Evolutionary conservation across 2,329 filamentous ascomycete species (phyloP), one percentile per base, ranked within the genome.

Genomic region (Pseudocercospora macadamiae): DNA sequence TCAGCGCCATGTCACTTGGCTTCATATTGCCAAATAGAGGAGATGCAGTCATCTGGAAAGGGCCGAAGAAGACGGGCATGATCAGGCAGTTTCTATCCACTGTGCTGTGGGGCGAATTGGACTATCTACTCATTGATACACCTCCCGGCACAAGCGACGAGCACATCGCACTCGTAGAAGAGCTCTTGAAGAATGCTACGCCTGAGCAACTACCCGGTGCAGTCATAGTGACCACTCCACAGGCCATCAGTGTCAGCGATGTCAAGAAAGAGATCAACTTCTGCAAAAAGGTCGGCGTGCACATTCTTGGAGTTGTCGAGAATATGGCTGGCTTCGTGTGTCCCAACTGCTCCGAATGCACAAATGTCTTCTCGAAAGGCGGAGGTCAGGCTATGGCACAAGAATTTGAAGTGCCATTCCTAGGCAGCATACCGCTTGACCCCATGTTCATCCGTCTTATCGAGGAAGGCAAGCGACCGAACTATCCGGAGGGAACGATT

Each of bases 1-100:
- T 93, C 8, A 83, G 86, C 61, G 95, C 91, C 74, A 97, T 97
- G 89, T 96, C 91, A 55, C 81, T 99, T 1, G 95, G 93, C 2
- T 97, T 99, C 70, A 83, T 99, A 5, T 83, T 99, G 4, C 87
- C 88, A 3, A 85, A 87, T 61, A 82, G 93, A 67, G 90, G 90
- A 62, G 92, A 97, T 68, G 93, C 95, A 0, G 93, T 99, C 0
- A 95, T 99, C 36, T 99, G 95, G 95, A 86, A 95, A 54, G 95
- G 95, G 0, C 95, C 95, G 2, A 99, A 99, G 78, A 99, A 99
- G 79, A 99, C 95, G 3, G 95, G 95, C 51, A 99, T 99, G 95
- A 91, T 99, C 59, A 87, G 93, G 37, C 95, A 99, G 74, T 99
- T 99, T 72, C 81, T 99, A 25, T 89, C 90, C 1, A 93, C 97